These are phyloP conservation scores for Thelonectria olida DNA, from an alignment of 2,329 filamentous ascomycete species.

Conservation along the genomic window DNA sequence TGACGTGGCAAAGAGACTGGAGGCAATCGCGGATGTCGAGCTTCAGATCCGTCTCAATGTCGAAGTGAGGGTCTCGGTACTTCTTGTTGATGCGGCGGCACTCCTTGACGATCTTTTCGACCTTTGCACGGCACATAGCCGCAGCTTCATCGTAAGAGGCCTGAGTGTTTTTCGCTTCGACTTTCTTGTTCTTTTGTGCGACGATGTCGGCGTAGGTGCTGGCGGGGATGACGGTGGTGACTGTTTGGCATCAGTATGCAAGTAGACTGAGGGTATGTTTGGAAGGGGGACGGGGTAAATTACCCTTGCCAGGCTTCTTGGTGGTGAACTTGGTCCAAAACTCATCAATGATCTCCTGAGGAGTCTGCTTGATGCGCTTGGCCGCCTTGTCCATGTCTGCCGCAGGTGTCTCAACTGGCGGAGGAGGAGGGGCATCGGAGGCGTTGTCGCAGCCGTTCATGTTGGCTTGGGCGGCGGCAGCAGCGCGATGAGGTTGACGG, in stretches of 20 bases:
- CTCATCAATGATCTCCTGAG: constrained; percentile 74
- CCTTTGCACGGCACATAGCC: constrained; percentile 73
- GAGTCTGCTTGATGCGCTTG: constrained; percentile 57
- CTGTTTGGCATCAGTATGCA: too few species aligned
- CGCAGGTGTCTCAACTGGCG: background rate
- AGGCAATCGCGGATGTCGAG: constrained; percentile 61
- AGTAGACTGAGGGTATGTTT: background rate
- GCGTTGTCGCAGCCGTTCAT: background rate
- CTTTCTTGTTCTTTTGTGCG: constrained; percentile 63
- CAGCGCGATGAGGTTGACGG: background rate
- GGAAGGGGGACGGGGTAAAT: background rate
- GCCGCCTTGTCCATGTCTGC: background rate
- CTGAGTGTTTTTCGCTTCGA: constrained; percentile 64
- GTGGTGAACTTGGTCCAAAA: constrained; percentile 80
- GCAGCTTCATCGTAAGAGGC: constrained; percentile 79
- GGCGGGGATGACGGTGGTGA: constrained; percentile 75
- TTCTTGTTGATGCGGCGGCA: constrained; percentile 84
- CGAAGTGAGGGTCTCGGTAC: constrained; percentile 87
- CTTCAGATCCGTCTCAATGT: constrained; percentile 82
- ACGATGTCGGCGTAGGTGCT: constrained; percentile 71
- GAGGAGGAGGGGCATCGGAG: background rate
- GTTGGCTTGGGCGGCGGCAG: background rate
- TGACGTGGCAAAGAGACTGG: constrained; percentile 52
- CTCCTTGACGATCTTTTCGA: constrained; percentile 67
- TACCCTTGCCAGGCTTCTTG: constrained; percentile 75